Base-by-base conservation (phyloP, 495 filamentous ascomycete genomes). In the Xylaria cubensis region DNA sequence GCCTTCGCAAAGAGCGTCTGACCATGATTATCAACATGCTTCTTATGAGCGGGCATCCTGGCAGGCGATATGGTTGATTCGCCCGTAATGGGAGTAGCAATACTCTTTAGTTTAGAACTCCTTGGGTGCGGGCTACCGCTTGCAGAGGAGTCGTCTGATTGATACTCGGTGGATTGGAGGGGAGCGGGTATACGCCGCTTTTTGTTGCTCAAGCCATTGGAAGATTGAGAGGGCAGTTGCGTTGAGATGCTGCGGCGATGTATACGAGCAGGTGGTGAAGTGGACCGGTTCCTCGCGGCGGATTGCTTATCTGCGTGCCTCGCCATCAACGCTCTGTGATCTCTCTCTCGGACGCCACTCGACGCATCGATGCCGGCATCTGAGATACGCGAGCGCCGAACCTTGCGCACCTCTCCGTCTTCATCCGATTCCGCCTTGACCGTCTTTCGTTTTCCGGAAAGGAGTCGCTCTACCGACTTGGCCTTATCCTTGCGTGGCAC, bases 1-100 rank as follows among this genome's bases (percentile, higher is more conserved):
- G 93, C 94, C 72, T 92, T 87, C n/a, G 93, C 94, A 39, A 97
- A 86, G 32, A 90, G 86, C 10, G 94, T 97, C 72, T 93, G 90
- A 63, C 94, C 94, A 79, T 93, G 95, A 58, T 91, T 90, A 82
- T 97, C 93, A 12, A 92, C 88, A 73, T 94, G 88, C 74, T 94
- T 95, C 80, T 94, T 97, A 75, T 92, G 90, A 3, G 84, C 84
- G 5, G 86, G 86, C 81, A 91, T 87, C 71, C 92, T 92, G 6
- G 88, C 89, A 7, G 91, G 90, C 10, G 92, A 93, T 32, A 90
- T 85, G 39, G 78, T 82, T 51, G 84, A 86, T 55, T 88, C 86
- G 3, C 85, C 85, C 73, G 79, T 89, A 74, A 79, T 86, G 74
- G 80, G 88, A 64, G 80, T 92, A 15, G 89, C 87, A 51, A 93